Conservation (phyloP, 2,329 filamentous ascomycete genomes). For the Huntiella abstrusa region DNA sequence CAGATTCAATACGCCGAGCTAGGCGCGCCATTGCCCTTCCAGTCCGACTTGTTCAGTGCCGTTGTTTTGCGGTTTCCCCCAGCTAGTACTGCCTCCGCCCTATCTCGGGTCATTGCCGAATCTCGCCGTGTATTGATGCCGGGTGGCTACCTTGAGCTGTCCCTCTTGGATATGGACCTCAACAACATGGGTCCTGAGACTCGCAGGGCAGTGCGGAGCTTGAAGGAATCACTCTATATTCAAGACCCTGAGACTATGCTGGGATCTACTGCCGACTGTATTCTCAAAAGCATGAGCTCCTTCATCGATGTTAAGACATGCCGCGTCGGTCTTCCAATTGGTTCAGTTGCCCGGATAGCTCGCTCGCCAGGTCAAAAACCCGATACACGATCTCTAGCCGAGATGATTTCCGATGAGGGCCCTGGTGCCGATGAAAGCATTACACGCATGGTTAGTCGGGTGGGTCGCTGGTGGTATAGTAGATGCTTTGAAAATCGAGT, state of each 20-base stretch:
- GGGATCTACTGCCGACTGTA: slow-evolving; percentile 36
- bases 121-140: slow-evolving; percentile 61
- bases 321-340: slow-evolving; percentile 59
- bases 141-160: slow-evolving; percentile 61
- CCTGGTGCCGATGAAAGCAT: slow-evolving; percentile 64
- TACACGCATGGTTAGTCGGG: slow-evolving; percentile 76
- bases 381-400: slow-evolving; percentile 39
- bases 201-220: slow-evolving; percentile 45
- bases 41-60: slow-evolving; percentile 53
- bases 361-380: slow-evolving; percentile 21
- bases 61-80: slow-evolving; percentile 62
- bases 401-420: slow-evolving; percentile 55
- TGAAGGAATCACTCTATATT: slow-evolving; percentile 53
- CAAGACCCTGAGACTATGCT: slow-evolving; percentile 42
- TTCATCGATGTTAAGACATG: slow-evolving; percentile 59
- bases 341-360: slow-evolving; percentile 13
- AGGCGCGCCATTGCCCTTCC: slow-evolving; percentile 52
- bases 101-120: slow-evolving; percentile 53
- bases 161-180: slow-evolving; percentile 60
- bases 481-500: slow-evolving; percentile 60
- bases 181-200: slow-evolving; percentile 63
- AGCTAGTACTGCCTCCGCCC: slow-evolving; percentile 47
- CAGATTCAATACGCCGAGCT: slow-evolving; percentile 52
- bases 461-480: slow-evolving; percentile 92
- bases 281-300: slow-evolving; percentile 48